phyloP scores from a whole-genome alignment of 2,329 filamentous ascomycete genomes.

The Diaporthe vaccinii region DNA sequence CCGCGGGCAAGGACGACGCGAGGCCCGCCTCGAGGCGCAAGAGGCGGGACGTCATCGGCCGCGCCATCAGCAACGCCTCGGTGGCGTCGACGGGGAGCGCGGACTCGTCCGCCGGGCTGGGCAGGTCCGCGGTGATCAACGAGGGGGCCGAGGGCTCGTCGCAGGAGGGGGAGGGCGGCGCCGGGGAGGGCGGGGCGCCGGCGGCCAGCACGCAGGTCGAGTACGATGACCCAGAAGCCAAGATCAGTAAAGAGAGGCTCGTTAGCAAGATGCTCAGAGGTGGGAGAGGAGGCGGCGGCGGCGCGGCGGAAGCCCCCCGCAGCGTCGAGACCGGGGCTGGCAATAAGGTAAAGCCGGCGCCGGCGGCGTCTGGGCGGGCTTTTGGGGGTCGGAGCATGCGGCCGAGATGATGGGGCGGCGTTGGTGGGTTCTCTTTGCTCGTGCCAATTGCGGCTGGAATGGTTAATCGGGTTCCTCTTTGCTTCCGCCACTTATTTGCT shows the following conservation, averaged over 20 bases:
- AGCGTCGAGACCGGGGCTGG: conserved; percentile 25
- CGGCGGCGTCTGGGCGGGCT: neutral
- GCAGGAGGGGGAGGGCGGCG: conserved; percentile 41
- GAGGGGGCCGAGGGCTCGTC: conserved; percentile 40
- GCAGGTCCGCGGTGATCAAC: conserved; percentile 30
- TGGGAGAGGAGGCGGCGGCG: conserved; percentile 29
- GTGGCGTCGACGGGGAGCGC: conserved; percentile 62
- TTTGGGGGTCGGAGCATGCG: conserved; percentile 36
- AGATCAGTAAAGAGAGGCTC: conserved; percentile 57
- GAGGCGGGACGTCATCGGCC: conserved; percentile 67
- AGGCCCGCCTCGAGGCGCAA: conserved; percentile 46
- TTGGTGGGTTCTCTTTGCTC: neutral
- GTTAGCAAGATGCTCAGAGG: conserved; percentile 58
- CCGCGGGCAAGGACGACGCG: conserved; percentile 35
- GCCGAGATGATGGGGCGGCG: conserved; percentile 10
- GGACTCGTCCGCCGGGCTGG: conserved; percentile 49
- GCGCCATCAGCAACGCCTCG: conserved; percentile 70
- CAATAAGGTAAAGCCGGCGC: conserved; percentile 14
- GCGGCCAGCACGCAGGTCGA: conserved; percentile 64
- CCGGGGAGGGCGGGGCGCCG: conserved; percentile 47
- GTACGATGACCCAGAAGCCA: conserved; percentile 66
- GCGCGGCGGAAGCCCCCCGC: neutral
- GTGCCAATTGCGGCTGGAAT: neutral
- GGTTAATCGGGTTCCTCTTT: neutral
- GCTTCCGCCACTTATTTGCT: neutral